phyloP scores from a whole-genome alignment of 352 stramenopile species.

The Pythium scleroteichum region DNA sequence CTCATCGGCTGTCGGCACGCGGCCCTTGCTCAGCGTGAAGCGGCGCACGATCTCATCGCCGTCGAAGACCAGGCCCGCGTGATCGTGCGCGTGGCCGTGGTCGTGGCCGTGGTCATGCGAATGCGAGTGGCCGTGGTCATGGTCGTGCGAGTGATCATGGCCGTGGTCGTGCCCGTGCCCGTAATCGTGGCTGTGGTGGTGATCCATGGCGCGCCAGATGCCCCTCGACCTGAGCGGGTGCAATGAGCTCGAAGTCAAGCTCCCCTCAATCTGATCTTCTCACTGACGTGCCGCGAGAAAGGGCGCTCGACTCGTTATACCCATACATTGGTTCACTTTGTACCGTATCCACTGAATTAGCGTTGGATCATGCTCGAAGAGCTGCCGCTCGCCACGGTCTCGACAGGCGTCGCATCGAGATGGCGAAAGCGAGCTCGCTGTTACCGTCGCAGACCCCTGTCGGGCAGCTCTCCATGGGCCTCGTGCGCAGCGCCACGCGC shows the following conservation, averaged over 20 bases:
- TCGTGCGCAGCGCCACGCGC: no score
- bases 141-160: conserved; percentile 17
- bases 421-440: no score
- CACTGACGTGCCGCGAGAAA: not conserved
- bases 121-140: conserved; percentile 22
- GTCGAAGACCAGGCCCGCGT: conserved; percentile 40
- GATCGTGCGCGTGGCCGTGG: conserved; percentile 36
- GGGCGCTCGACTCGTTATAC: not conserved
- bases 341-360: not conserved
- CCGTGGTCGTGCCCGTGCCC: conserved; percentile 17
- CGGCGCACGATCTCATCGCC: conserved; percentile 67
- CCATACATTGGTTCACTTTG: conserved; percentile 13
- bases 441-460: no score
- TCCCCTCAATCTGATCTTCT: conserved; percentile 1
- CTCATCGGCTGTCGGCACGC: conserved; percentile 69
- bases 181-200: conserved; percentile 22
- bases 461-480: no score
- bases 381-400: no score
- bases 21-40: conserved; percentile 62
- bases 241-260: not conserved
- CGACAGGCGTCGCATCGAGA: no score
- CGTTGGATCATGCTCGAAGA: no score
- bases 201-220: no score
- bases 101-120: conserved; percentile 24
- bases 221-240: no score